These are phyloP conservation scores for Macrolepiota dolichaula DNA, from an alignment of 768 basidiomycete genomes.

Conservation along the genomic window DNA sequence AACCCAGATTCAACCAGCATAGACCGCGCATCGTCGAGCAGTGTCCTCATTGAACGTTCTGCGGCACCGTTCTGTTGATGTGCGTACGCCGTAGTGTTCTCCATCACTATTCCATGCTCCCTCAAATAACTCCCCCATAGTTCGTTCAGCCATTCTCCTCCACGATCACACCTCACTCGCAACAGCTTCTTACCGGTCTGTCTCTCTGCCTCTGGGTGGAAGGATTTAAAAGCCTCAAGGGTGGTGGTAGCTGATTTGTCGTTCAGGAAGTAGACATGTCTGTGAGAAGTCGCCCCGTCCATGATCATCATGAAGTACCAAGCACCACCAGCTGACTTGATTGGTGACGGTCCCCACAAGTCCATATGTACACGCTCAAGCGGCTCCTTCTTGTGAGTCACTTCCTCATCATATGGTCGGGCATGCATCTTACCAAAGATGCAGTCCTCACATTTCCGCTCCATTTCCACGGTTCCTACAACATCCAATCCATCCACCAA, in stretches of 20 bases:
- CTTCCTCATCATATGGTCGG: slow-evolving; percentile 20
- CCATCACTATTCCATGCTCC: too few relatives aligned
- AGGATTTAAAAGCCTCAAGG: slow-evolving; percentile 14
- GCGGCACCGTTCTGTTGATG: too few relatives aligned
- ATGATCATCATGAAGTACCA: slow-evolving; percentile 23
- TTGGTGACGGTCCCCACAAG: slow-evolving; percentile 22
- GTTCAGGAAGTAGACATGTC: slow-evolving; percentile 17
- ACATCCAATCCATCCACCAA: slow-evolving; percentile 21
- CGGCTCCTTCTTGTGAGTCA: slow-evolving; percentile 12
- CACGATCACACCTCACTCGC: background rate
- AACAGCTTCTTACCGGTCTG: slow-evolving; percentile 15
- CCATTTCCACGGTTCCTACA: background rate
- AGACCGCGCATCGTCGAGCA: too few relatives aligned
- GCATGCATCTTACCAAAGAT: slow-evolving; percentile 20
- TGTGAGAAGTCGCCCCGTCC: slow-evolving; percentile 17
- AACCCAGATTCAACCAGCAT: too few relatives aligned
- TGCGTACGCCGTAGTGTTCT: too few relatives aligned
- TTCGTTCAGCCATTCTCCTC: slow-evolving; percentile 16
- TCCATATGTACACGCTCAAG: slow-evolving; percentile 21
- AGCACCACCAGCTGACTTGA: too few relatives aligned
- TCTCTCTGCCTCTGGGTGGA: slow-evolving; percentile 10
- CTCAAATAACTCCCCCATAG: too few relatives aligned
- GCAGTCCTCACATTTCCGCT: slow-evolving; percentile 22
- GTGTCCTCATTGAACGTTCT: too few relatives aligned
- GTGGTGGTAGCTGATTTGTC: slow-evolving; percentile 19